Percentiles rank a stretch among this genome's conserved stretches.
Conservation (phyloP, 805 yeast genomes). For the Saccharomycopsis sp. region DNA sequence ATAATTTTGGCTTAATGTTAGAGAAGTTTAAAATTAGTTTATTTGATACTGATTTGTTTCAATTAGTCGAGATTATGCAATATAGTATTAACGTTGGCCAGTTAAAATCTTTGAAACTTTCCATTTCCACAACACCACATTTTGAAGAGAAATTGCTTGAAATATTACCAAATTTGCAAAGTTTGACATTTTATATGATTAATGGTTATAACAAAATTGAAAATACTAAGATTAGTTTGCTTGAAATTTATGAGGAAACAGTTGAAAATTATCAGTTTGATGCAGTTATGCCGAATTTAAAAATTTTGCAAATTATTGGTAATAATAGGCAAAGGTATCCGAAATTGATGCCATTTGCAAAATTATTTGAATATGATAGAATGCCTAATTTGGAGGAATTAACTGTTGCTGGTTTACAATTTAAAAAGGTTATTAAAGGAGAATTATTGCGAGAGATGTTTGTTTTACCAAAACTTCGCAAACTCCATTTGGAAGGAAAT, state of each 20-base stretch:
- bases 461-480: constrained; percentile 3
- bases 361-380: constrained; percentile 2
- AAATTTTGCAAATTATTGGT: constrained; percentile 8
- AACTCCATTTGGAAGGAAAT: constrained; percentile 14
- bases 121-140: constrained; percentile 14
- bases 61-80: constrained; percentile 7
- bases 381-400: constrained; percentile 11
- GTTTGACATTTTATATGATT: constrained; percentile 4
- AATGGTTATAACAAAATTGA: constrained; percentile 9
- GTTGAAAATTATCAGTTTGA: neutral
- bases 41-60: constrained; percentile 15
- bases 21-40: constrained; percentile 6
- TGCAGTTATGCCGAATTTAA: neutral
- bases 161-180: constrained; percentile 5
- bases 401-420: constrained; percentile 10
- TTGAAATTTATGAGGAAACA: no score
- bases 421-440: constrained; percentile 2
- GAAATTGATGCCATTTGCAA: constrained; percentile 11
- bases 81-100: neutral
- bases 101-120: constrained; percentile 2
- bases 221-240: neutral
- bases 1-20: neutral
- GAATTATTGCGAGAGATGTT: neutral
- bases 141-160: constrained; percentile 14
- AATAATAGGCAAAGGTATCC: constrained; percentile 5